Evolutionary conservation across 768 basidiomycete species (phyloP).

Genomic region (Trametes sanguinea): DNA sequence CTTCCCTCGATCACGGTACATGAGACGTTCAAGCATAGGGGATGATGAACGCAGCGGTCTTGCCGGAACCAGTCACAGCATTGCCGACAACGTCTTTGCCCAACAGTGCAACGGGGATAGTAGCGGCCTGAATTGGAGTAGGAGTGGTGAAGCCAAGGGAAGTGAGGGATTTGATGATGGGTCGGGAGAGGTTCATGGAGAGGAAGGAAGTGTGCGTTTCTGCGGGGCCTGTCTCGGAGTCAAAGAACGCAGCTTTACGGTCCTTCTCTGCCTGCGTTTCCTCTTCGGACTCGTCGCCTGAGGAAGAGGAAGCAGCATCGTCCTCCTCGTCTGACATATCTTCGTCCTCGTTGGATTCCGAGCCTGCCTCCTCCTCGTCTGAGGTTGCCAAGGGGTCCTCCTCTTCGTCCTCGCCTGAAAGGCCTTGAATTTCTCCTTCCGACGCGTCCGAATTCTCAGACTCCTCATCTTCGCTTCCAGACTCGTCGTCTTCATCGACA

Average conservation of each 20-base stretch:
- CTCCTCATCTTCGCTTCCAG: slow-evolving; percentile 35
- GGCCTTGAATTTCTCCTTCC: slow-evolving; percentile 31
- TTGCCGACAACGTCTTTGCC: slow-evolving; percentile 96
- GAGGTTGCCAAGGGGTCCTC: slow-evolving; percentile 45
- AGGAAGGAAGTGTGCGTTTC: slow-evolving; percentile 78
- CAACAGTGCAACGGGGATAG: slow-evolving; percentile 89
- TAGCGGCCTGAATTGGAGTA: slow-evolving; percentile 93
- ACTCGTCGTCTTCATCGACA: slow-evolving; percentile 37
- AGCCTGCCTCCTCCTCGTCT: slow-evolving; percentile 42
- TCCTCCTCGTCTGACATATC: slow-evolving; percentile 29
- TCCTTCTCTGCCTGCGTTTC: slow-evolving; percentile 61
- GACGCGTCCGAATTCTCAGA: slow-evolving; percentile 41
- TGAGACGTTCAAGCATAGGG: slow-evolving; percentile 92
- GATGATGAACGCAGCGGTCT: slow-evolving; percentile 96
- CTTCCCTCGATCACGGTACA: slow-evolving; percentile 89
- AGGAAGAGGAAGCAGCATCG: slow-evolving; percentile 52
- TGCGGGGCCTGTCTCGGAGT: slow-evolving; percentile 48
- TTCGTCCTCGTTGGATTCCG: slow-evolving; percentile 25
- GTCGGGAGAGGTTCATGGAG: slow-evolving; percentile 94
- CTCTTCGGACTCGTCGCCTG: slow-evolving; percentile 61
- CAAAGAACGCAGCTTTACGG: slow-evolving; percentile 89
- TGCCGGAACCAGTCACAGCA: slow-evolving; percentile 96
- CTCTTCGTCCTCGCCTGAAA: slow-evolving; percentile 33
- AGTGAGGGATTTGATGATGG: slow-evolving; percentile 88
- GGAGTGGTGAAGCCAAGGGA: slow-evolving; percentile 78